phyloP scores from a whole-genome alignment of 2,329 filamentous ascomycete genomes.

The Furcasterigmium furcatum region DNA sequence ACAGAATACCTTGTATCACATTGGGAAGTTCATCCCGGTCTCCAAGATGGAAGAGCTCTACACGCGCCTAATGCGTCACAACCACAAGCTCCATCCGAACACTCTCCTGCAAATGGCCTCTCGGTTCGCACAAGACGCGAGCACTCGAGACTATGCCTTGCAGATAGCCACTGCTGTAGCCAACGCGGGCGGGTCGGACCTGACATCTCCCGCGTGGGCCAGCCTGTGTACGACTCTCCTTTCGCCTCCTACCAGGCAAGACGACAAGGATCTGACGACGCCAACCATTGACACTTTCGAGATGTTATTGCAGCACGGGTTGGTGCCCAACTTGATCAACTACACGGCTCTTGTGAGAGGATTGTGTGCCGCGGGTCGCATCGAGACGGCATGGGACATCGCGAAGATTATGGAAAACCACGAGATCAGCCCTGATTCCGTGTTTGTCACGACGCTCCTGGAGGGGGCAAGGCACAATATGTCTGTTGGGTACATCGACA shows the following conservation, averaged over 20 bases:
- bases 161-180: constrained; percentile 35
- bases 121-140: constrained; percentile 34
- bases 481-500: constrained; percentile 48
- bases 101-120: constrained; percentile 46
- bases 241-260: constrained; percentile 21
- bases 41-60: constrained; percentile 24
- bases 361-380: constrained; percentile 62
- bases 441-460: constrained; percentile 68
- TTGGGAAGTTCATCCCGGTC: constrained; percentile 4
- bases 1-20: constrained; percentile 29
- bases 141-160: constrained; percentile 28
- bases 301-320: constrained; percentile 54
- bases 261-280: constrained; percentile 33
- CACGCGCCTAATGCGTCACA: constrained; percentile 21
- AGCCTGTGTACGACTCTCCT: constrained; percentile 60
- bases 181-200: constrained; percentile 32
- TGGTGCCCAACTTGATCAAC: constrained; percentile 58
- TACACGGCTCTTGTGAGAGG: constrained; percentile 70
- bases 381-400: constrained; percentile 61
- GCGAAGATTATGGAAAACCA: constrained; percentile 59
- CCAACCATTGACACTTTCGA: constrained; percentile 52
- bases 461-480: constrained; percentile 61
- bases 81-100: constrained; percentile 30
- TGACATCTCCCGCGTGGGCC: constrained; percentile 42
- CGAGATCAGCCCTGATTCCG: constrained; percentile 59